Percentiles rank a stretch among this genome's conserved stretches.
phyloP scores from a whole-genome alignment of 176 grass and related monocot species.

The Eremochloa ophiuroides region DNA sequence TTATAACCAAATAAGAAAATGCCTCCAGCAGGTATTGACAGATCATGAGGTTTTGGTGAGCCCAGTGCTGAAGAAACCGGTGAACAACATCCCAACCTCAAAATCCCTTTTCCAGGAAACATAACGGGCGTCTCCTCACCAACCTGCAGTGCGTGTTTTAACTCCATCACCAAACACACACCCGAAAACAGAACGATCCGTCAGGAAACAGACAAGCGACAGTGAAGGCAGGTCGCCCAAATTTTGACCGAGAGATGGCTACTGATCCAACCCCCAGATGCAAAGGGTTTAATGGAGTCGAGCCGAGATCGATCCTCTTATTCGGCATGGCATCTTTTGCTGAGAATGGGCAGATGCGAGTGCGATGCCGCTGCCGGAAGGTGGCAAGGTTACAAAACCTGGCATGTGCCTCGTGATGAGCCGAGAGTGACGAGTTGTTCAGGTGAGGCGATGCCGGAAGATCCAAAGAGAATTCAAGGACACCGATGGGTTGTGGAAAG shows the following conservation, averaged over 20 bases:
- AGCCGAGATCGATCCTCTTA: neutral
- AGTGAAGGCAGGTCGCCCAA: constrained; percentile 6
- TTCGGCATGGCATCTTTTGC: neutral
- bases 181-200: neutral
- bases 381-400: neutral
- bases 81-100: constrained; percentile 28
- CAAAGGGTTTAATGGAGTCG: neutral
- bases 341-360: neutral
- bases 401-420: neutral
- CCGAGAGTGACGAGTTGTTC: neutral
- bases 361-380: neutral
- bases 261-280: neutral
- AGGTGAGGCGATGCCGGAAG: constrained; percentile 8
- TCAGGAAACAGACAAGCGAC: neutral
- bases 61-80: constrained; percentile 12
- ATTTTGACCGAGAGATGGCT: neutral
- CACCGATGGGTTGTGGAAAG: neutral
- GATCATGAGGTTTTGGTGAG: constrained; percentile 24
- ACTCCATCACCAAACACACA: constrained; percentile 24
- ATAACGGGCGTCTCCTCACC: neutral
- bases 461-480: constrained; percentile 21
- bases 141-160: constrained; percentile 10
- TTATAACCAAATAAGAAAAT: neutral
- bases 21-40: neutral
- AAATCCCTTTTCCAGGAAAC: neutral